Percentiles rank a stretch among this genome's conserved stretches.
Evolutionary conservation across 2,329 filamentous ascomycete species (phyloP).

Genomic region (Aspergillus glaucus): DNA sequence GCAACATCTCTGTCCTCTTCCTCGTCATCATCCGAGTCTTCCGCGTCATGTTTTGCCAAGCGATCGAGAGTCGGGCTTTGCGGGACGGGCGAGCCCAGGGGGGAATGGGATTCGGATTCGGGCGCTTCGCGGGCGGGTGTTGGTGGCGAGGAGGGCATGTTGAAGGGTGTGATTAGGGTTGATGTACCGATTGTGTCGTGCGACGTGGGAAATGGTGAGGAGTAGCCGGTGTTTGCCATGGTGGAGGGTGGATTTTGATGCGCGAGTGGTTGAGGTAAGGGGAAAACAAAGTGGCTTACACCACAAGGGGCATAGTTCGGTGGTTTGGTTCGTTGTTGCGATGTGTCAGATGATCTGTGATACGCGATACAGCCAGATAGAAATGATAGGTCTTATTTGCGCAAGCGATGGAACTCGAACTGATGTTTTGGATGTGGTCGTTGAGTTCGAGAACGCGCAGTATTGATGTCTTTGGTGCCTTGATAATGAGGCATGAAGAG

Average conservation of each 20-base stretch:
- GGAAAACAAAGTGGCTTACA: neutral
- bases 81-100: conserved; percentile 14
- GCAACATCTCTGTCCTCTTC: conserved; percentile 2
- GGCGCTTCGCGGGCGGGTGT: conserved; percentile 11
- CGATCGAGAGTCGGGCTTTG: conserved; percentile 20
- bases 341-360: too few relatives aligned
- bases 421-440: too few relatives aligned
- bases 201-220: conserved; percentile 33
- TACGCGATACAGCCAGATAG: too few relatives aligned
- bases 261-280: neutral
- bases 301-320: neutral
- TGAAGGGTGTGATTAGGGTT: conserved; percentile 30
- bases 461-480: too few relatives aligned
- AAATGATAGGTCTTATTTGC: too few relatives aligned
- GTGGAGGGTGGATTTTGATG: conserved; percentile 11
- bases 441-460: too few relatives aligned
- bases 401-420: too few relatives aligned
- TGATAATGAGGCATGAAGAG: too few relatives aligned
- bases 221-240: conserved; percentile 34
- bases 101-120: neutral
- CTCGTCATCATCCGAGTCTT: neutral
- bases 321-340: conserved; percentile 6
- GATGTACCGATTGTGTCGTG: conserved; percentile 39
- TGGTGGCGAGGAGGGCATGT: conserved; percentile 33
- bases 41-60: conserved; percentile 3